Evolutionary conservation across 2,329 filamentous ascomycete species (phyloP), one percentile per base, ranked within the genome.

Genomic region (Phyllosticta capitalensis): DNA sequence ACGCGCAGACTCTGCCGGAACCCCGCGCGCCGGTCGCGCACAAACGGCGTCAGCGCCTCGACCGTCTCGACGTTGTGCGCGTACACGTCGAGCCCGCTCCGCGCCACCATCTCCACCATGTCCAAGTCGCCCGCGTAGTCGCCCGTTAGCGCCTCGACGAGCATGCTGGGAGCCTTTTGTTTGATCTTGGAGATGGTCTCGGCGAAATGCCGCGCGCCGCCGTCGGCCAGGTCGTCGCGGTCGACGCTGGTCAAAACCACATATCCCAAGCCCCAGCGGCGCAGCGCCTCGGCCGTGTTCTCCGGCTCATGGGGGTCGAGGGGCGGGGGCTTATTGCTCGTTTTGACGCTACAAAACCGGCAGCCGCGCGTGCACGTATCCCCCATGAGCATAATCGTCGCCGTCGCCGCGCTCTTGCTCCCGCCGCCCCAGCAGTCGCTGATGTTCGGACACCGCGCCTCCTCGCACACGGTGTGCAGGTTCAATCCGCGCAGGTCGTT

Each of bases 321-420:
- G 10, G 94, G 89, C 12, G 90, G 86, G 0, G 85, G 85, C 1
- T 79, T 76, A 51, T 88, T 85, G 61, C 79, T 86, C 2, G 94
- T 99, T 81, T 97, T 97, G 56, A 99, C 94, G 65, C 87, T 90
- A 81, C 94, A 99, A 79, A 99, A 99, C 57, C 94, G 85, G 75
- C 94, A 99, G 19, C 92, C 94, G 62, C 94, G 83, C 19, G 94
- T 99, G 75, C 94, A 99, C 9, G 92, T 97, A 74, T 99, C 94
- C 64, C 94, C 94, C 92, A 97, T 97, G 54, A 99, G 79, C 94
- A 99, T 99, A 74, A 99, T 97, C 10, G 94, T 99, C 2, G 94
- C 94, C 30, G 94, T 99, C 4, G 94, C 94, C 24, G 90, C 87
- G 65, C 85, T 87, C 78, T 96, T 96, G 72, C 88, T 84, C 70